Conservation (phyloP, 306 rosid genomes). For the Alnus rubra region DNA sequence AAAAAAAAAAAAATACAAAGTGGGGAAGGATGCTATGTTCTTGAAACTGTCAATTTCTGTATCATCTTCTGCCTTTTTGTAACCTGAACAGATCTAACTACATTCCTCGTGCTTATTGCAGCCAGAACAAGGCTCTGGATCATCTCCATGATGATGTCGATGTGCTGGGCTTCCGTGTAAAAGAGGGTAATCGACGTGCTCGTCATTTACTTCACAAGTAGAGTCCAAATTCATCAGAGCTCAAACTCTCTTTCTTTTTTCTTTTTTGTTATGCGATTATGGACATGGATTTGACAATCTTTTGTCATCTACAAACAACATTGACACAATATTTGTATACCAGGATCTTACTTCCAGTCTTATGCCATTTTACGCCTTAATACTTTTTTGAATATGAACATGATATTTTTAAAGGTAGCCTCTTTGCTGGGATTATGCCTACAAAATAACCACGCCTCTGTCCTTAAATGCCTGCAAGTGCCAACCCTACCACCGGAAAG, state of each 20-base stretch:
- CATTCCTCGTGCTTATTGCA: slow-evolving; percentile 35
- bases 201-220: slow-evolving; percentile 81
- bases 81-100: background rate
- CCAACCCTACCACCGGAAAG: background rate
- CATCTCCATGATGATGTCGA: slow-evolving; percentile 60
- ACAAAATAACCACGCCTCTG: background rate
- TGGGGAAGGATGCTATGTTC: background rate
- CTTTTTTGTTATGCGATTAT: background rate
- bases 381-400: background rate
- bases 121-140: slow-evolving; percentile 65
- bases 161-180: slow-evolving; percentile 58
- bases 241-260: background rate
- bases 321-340: background rate
- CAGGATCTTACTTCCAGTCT: background rate
- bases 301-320: background rate
- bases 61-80: too few species aligned
- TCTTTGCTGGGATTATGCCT: background rate
- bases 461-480: background rate
- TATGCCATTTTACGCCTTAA: background rate
- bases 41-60: background rate
- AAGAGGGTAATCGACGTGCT: slow-evolving; percentile 68
- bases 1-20: too few species aligned
- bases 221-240: slow-evolving; percentile 9
- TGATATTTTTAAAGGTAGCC: background rate
- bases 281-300: background rate